These are phyloP conservation scores for Pueraria montana DNA, from an alignment of 306 rosid genomes.

Conservation along the genomic window DNA sequence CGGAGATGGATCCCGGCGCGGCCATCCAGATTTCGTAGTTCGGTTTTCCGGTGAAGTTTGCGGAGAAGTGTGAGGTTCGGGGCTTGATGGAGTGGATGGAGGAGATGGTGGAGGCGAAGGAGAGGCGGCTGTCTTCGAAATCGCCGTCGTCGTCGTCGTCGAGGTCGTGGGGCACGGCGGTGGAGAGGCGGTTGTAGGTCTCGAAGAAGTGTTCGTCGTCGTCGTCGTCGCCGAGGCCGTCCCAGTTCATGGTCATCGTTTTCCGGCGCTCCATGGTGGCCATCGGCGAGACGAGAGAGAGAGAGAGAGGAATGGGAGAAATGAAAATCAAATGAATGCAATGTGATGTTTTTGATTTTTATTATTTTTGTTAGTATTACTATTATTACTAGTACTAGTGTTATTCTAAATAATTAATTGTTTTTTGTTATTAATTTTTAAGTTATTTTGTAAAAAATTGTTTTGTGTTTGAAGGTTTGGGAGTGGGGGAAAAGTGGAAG, in stretches of 20 bases:
- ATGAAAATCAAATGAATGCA: neutral
- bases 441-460: neutral
- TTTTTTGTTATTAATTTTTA: neutral
- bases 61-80: neutral
- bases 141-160: conserved; percentile 54
- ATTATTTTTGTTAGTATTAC: neutral
- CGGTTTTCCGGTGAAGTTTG: conserved; percentile 10
- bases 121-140: conserved; percentile 64
- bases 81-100: conserved; percentile 44
- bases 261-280: conserved; percentile 56
- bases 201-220: conserved; percentile 73
- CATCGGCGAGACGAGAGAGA: conserved; percentile 39
- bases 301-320: neutral
- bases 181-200: conserved; percentile 58
- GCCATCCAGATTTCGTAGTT: conserved; percentile 86
- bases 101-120: conserved; percentile 70
- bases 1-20: conserved; percentile 72
- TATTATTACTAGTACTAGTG: neutral
- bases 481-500: conserved; percentile 52
- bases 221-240: conserved; percentile 55
- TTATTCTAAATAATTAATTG: neutral
- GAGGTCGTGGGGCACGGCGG: conserved; percentile 50
- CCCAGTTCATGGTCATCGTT: conserved; percentile 61
- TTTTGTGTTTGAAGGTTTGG: conserved; percentile 8
- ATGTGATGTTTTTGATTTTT: neutral